These are phyloP conservation scores for Neofusicoccum ribis DNA, from an alignment of 2,329 filamentous ascomycete genomes.

Conservation along the genomic window DNA sequence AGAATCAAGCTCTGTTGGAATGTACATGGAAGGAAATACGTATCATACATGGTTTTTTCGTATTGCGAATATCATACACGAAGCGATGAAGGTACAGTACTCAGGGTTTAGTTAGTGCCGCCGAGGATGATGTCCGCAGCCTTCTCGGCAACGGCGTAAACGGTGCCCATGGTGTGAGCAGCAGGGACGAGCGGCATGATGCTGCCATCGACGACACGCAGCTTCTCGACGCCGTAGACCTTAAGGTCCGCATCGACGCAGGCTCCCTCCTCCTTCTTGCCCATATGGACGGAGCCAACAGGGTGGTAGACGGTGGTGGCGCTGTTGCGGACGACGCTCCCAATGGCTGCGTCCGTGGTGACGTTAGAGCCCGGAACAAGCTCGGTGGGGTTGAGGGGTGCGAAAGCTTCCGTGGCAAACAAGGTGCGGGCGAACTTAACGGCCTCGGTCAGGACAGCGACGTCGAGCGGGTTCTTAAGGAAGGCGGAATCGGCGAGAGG, in stretches of 20 bases:
- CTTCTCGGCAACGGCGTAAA: conserved; percentile 30
- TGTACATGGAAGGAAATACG: not conserved
- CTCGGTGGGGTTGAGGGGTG: conserved; percentile 27
- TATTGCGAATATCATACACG: not conserved
- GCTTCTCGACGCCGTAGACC: conserved; percentile 29
- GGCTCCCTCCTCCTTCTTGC: conserved; percentile 28
- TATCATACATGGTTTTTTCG: not conserved
- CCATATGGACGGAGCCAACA: conserved; percentile 31
- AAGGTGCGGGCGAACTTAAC: conserved; percentile 26
- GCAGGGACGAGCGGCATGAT: conserved; percentile 23
- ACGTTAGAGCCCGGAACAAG: conserved; percentile 27
- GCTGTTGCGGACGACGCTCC: conserved; percentile 22
- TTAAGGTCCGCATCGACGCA: conserved; percentile 31
- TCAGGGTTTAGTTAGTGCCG: not conserved
- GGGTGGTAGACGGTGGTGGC: conserved; percentile 33
- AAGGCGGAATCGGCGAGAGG: conserved; percentile 18
- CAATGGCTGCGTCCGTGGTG: conserved; percentile 28
- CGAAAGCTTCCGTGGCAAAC: conserved; percentile 21
- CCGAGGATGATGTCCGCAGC: conserved; percentile 1
- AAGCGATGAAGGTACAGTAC: not conserved
- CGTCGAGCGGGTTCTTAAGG: conserved; percentile 29
- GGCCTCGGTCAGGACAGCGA: conserved; percentile 26
- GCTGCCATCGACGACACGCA: conserved; percentile 29
- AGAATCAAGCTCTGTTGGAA: too few relatives aligned
- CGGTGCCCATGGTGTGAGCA: conserved; percentile 18